These are phyloP conservation scores for Starmerella scarabaei DNA, from an alignment of 805 yeast species.

Conservation along the genomic window DNA sequence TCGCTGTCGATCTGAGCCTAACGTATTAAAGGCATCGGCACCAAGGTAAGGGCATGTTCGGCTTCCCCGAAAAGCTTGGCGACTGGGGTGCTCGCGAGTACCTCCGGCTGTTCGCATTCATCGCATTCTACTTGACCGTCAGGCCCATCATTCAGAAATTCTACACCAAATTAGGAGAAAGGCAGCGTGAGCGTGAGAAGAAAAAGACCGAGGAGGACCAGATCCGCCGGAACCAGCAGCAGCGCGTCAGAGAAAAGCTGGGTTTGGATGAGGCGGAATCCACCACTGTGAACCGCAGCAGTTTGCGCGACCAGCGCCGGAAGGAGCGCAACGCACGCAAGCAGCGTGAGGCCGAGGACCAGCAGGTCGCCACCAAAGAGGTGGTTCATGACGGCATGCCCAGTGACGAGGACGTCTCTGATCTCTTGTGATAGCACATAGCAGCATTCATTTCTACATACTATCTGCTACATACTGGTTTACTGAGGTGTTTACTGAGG, in stretches of 20 bases:
- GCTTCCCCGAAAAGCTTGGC: constrained; percentile 24
- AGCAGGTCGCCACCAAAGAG: constrained; percentile 5
- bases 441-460: too few relatives aligned
- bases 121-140: constrained; percentile 23
- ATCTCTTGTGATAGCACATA: constrained; percentile 16
- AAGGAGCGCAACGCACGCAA: constrained; percentile 7
- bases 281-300: constrained; percentile 1
- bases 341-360: constrained; percentile 10
- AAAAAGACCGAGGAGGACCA: constrained; percentile 21
- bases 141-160: constrained; percentile 25
- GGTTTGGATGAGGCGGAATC: constrained; percentile 14
- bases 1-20: too few relatives aligned
- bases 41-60: constrained; percentile 21
- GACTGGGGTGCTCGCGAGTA: constrained; percentile 24
- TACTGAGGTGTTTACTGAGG: too few relatives aligned
- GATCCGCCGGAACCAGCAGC: constrained; percentile 20
- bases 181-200: constrained; percentile 19
- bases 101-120: constrained; percentile 24
- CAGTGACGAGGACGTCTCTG: constrained; percentile 27
- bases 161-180: constrained; percentile 22
- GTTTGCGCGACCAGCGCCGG: constrained; percentile 1
- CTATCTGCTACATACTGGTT: too few relatives aligned
- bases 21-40: too few relatives aligned
- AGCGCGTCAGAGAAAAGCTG: constrained; percentile 21
- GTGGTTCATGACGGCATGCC: constrained; percentile 21